Evolutionary conservation across 306 rosid species (phyloP).

Genomic region (Dryas alaskensis): DNA sequence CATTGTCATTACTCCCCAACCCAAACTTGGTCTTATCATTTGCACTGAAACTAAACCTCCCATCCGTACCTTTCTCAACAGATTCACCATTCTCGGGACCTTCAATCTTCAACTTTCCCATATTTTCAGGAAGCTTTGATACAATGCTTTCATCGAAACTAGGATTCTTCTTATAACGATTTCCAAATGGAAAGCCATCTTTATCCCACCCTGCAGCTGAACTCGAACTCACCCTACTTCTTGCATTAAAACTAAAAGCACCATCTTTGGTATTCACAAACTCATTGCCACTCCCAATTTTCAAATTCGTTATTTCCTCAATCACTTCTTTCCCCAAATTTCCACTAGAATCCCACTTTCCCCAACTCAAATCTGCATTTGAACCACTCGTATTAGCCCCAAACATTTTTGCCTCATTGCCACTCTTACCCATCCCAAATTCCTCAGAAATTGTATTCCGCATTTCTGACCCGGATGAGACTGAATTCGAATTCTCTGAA

Average conservation of each 20-base stretch:
- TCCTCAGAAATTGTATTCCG: conserved; percentile 25
- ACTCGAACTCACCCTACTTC: conserved; percentile 15
- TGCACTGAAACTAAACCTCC: conserved; percentile 21
- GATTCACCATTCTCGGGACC: conserved; percentile 21
- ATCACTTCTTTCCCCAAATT: conserved; percentile 28
- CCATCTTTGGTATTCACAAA: conserved; percentile 31
- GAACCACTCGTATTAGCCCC: conserved; percentile 30
- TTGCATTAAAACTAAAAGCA: conserved; percentile 18
- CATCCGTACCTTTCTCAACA: conserved; percentile 21
- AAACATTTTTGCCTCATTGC: conserved; percentile 36
- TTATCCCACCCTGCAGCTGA: conserved; percentile 6
- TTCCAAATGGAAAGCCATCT: conserved; percentile 21
- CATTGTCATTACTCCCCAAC: conserved; percentile 27
- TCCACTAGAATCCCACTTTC: conserved; percentile 16
- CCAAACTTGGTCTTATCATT: conserved; percentile 30
- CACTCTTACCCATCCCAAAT: conserved; percentile 24
- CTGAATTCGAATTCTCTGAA: conserved; percentile 24
- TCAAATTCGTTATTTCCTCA: conserved; percentile 52
- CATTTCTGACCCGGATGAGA: conserved; percentile 18
- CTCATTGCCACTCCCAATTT: conserved; percentile 40
- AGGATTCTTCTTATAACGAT: conserved; percentile 6
- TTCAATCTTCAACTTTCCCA: conserved; percentile 54
- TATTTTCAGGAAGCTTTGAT: conserved; percentile 46
- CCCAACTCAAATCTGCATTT: conserved; percentile 14
- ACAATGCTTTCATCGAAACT: conserved; percentile 26